Conservation (phyloP, 805 yeast genomes). For the Peterozyma xylosa region DNA sequence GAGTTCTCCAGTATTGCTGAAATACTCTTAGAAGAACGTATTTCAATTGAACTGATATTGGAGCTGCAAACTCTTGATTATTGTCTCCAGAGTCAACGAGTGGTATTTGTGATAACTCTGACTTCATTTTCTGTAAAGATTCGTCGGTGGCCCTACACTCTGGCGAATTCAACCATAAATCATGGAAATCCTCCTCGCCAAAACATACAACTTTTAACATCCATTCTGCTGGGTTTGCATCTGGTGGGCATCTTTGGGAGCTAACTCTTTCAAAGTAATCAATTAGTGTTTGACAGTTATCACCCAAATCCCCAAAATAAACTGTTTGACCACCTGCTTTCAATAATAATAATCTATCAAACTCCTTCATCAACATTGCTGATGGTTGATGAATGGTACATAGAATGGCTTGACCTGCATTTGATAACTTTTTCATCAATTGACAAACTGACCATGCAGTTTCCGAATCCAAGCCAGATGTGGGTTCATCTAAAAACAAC, state of each 20-base stretch:
- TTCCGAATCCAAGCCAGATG: constrained; percentile 53
- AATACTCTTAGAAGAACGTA: constrained; percentile 31
- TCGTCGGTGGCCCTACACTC: neutral
- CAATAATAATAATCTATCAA: constrained; percentile 67
- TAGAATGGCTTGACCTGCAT: constrained; percentile 46
- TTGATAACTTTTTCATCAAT: constrained; percentile 42
- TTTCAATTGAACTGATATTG: constrained; percentile 33
- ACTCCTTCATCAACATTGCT: constrained; percentile 67
- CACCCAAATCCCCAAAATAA: constrained; percentile 62
- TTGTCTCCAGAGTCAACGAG: constrained; percentile 6
- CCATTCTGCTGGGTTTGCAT: constrained; percentile 30
- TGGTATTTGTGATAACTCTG: constrained; percentile 11
- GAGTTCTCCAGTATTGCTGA: constrained; percentile 32
- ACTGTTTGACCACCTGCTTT: constrained; percentile 68
- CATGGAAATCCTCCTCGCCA: constrained; percentile 26
- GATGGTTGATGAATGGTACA: constrained; percentile 86
- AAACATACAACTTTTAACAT: constrained; percentile 27
- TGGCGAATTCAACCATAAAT: constrained; percentile 12
- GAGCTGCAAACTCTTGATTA: constrained; percentile 24
- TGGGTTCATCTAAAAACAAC: constrained; percentile 53
- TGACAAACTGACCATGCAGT: constrained; percentile 55
- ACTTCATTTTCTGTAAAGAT: constrained; percentile 7
- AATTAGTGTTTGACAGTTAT: constrained; percentile 27
- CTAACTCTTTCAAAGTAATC: constrained; percentile 23
- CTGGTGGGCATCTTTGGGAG: constrained; percentile 27